phyloP scores from a whole-genome alignment of 2,329 filamentous ascomycete species.

The Diplodia sapinea region DNA sequence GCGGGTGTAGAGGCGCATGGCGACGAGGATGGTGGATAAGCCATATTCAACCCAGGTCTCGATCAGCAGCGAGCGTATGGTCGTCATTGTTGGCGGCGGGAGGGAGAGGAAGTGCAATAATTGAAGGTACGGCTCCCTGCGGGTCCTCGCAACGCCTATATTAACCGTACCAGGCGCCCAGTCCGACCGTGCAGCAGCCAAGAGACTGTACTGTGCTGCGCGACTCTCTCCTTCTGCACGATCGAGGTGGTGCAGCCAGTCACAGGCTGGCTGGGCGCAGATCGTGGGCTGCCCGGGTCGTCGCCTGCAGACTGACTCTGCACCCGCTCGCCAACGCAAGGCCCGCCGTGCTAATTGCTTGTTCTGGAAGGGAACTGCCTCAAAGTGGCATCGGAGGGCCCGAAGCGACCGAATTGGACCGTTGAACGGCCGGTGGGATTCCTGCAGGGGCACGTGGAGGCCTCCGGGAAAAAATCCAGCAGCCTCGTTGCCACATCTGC shows the following conservation, averaged over 20 bases:
- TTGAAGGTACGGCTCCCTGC: neutral
- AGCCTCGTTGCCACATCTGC: neutral
- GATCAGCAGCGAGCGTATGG: slow-evolving; percentile 26
- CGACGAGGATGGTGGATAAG: slow-evolving; percentile 43
- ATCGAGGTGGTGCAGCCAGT: slow-evolving; percentile 1
- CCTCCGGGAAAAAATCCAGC: neutral
- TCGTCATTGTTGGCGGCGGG: neutral
- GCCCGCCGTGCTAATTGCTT: neutral
- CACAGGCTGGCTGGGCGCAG: neutral
- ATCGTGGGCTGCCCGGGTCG: neutral
- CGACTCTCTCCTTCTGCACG: slow-evolving; percentile 5
- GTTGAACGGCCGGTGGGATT: slow-evolving; percentile 8
- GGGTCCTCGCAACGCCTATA: neutral
- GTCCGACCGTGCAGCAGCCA: neutral
- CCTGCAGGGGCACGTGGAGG: neutral
- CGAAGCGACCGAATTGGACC: neutral
- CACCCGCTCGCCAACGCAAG: slow-evolving; percentile 8
- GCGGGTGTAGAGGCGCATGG: slow-evolving; percentile 43
- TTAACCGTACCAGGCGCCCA: neutral
- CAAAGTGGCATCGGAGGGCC: neutral
- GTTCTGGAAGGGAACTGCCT: neutral
- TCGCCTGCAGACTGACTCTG: slow-evolving; percentile 2
- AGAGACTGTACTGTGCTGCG: slow-evolving; percentile 1
- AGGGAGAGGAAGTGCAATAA: neutral
- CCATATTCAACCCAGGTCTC: slow-evolving; percentile 49